Percentiles rank a stretch among this genome's conserved stretches.
Evolutionary conservation across 345 rosid genomes (phyloP).

Genomic region (Dipteronia sinensis): DNA sequence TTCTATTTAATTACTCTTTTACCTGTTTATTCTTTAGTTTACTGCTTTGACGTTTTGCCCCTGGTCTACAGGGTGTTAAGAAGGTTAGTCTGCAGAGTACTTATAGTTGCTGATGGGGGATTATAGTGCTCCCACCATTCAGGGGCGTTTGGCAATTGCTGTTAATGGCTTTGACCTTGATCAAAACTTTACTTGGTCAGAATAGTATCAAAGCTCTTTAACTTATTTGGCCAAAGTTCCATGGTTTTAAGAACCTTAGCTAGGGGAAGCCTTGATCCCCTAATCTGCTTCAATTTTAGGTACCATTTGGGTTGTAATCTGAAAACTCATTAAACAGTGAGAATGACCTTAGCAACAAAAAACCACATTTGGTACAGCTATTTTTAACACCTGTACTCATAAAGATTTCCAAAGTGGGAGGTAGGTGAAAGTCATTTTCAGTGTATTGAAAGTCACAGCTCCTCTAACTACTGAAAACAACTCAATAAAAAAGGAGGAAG

Average conservation of each 20-base stretch:
- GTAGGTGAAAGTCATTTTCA: slow-evolving; percentile 14
- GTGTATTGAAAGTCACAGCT: neutral
- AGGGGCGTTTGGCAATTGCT: neutral
- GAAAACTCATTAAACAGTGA: neutral
- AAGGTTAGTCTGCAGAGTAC: neutral
- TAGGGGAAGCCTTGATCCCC: neutral
- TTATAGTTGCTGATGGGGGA: neutral
- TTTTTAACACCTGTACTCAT: slow-evolving; percentile 1
- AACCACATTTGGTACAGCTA: neutral
- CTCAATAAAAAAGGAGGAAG: neutral
- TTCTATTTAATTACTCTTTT: neutral
- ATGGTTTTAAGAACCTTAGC: neutral
- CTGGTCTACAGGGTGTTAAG: neutral
- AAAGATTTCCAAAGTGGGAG: neutral
- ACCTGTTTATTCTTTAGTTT: neutral
- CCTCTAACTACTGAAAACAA: slow-evolving; percentile 2
- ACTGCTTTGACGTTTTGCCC: neutral
- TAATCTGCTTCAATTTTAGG: neutral
- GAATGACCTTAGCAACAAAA: slow-evolving; percentile 3
- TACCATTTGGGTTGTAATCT: neutral
- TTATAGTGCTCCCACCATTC: neutral
- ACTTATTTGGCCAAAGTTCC: neutral
- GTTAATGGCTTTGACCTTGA: neutral
- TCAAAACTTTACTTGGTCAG: slow-evolving; percentile 3
- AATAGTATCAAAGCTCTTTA: neutral